Percentiles rank a stretch among this genome's conserved stretches.
These are phyloP conservation scores for Trichosporon ovoides DNA, from an alignment of 1,284 basidiomycete species.

Conservation along the genomic window DNA sequence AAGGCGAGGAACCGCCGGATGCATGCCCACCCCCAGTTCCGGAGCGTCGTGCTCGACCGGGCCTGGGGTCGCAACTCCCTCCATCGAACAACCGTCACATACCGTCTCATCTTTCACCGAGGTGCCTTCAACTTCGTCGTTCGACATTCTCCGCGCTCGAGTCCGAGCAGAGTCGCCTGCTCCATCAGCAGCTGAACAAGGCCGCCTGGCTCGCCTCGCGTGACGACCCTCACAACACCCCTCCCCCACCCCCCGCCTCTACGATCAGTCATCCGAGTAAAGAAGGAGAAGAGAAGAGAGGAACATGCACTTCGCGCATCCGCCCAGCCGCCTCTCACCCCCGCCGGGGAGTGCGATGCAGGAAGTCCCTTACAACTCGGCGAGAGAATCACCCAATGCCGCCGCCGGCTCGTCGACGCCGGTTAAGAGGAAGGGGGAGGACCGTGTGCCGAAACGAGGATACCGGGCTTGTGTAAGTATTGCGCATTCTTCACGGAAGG, in stretches of 20 bases:
- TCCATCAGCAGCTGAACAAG: too few relatives aligned
- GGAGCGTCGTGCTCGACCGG: too few relatives aligned
- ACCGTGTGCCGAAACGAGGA: slow-evolving; percentile 36
- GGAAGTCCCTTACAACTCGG: slow-evolving; percentile 5
- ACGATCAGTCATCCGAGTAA: background rate
- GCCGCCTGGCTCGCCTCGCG: too few relatives aligned
- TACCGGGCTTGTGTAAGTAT: slow-evolving; percentile 44
- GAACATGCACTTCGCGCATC: slow-evolving; percentile 25
- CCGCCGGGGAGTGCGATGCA: slow-evolving; percentile 23
- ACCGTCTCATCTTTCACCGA: background rate
- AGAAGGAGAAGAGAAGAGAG: background rate
- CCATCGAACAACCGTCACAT: slow-evolving; percentile 5
- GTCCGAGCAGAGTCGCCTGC: too few relatives aligned
- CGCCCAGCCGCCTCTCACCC: slow-evolving; percentile 35
- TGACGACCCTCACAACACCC: background rate
- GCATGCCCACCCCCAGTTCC: too few relatives aligned
- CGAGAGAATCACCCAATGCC: background rate
- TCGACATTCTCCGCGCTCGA: too few relatives aligned
- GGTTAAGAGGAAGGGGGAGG: slow-evolving; percentile 22
- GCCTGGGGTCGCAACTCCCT: too few relatives aligned
- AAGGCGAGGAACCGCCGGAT: too few relatives aligned
- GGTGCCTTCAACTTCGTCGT: too few relatives aligned
- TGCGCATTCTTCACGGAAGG: too few relatives aligned
- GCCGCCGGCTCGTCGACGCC: slow-evolving; percentile 6
- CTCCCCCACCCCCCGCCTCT: too few relatives aligned